Percentiles rank a stretch among this genome's conserved stretches.
Evolutionary conservation across 352 stramenopile genomes (phyloP).

Genomic region (Poterioochromonas sp.): DNA sequence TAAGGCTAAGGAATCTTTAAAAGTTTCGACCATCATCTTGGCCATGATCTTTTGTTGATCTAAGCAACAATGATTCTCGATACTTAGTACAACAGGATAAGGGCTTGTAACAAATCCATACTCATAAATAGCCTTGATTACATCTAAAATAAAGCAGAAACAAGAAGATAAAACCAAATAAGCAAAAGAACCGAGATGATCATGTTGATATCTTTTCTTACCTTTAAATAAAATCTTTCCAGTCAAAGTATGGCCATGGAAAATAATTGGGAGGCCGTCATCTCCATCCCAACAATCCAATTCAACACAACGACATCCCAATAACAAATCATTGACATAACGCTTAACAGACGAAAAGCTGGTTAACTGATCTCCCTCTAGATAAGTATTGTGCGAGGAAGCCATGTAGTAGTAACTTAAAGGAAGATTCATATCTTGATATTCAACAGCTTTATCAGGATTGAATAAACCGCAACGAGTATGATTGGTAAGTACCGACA

Average conservation of each 20-base stretch:
- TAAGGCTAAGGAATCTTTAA: conserved; percentile 21
- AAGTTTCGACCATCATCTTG: conserved; percentile 37
- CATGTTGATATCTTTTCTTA: conserved; percentile 23
- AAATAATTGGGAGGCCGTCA: conserved; percentile 53
- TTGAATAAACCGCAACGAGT: neutral
- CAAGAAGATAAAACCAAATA: conserved; percentile 35
- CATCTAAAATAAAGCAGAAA: too few species aligned
- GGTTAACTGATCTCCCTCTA: conserved; percentile 71
- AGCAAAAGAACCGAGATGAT: neutral
- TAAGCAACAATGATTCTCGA: conserved; percentile 58
- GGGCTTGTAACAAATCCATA: conserved; percentile 43
- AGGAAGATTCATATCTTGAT: conserved; percentile 60
- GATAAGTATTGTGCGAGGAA: conserved; percentile 75
- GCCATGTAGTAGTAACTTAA: conserved; percentile 76
- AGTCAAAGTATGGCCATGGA: conserved; percentile 71
- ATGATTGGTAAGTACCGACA: neutral
- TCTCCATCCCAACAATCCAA: conserved; percentile 72
- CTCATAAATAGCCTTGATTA: conserved; percentile 60
- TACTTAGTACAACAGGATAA: conserved; percentile 52
- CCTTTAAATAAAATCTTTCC: conserved; percentile 63
- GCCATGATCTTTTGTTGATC: conserved; percentile 52
- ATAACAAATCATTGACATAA: conserved; percentile 67
- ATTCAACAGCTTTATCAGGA: conserved; percentile 21
- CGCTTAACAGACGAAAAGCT: conserved; percentile 61
- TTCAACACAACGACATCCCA: conserved; percentile 69